phyloP scores from a whole-genome alignment of 2,329 filamentous ascomycete genomes.

The Fusarium sp. region DNA sequence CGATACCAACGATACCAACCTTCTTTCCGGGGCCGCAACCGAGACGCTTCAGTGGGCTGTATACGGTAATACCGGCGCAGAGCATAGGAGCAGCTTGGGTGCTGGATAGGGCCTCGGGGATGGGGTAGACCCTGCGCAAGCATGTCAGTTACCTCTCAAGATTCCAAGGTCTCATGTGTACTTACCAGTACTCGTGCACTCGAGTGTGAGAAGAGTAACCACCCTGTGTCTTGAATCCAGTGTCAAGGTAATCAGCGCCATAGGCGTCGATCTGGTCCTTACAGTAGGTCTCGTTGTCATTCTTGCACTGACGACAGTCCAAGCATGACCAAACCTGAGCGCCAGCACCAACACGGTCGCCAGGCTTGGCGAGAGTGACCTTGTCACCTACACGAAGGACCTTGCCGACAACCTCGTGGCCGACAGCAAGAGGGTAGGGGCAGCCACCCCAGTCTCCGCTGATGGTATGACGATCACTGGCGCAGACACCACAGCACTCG shows the following conservation, averaged over 20 bases:
- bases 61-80: slow-evolving; percentile 86
- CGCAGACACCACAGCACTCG: slow-evolving; percentile 81
- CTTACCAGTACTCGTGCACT: slow-evolving; percentile 59
- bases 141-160: slow-evolving; percentile 12
- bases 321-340: slow-evolving; percentile 69
- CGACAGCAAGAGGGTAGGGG: slow-evolving; percentile 73
- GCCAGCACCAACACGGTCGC: slow-evolving; percentile 70
- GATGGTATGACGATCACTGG: slow-evolving; percentile 78
- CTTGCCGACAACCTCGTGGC: slow-evolving; percentile 79
- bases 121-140: slow-evolving; percentile 70
- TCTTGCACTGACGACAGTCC: slow-evolving; percentile 56
- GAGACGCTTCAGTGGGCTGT: slow-evolving; percentile 80
- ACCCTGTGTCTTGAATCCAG: slow-evolving; percentile 69
- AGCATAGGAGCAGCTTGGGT: slow-evolving; percentile 81
- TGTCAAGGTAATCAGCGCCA: slow-evolving; percentile 62
- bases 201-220: slow-evolving; percentile 59
- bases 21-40: slow-evolving; percentile 83
- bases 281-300: slow-evolving; percentile 58
- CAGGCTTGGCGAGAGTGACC: slow-evolving; percentile 62
- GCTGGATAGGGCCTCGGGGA: slow-evolving; percentile 76
- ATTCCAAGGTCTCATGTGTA: slow-evolving; percentile 37
- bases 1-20: slow-evolving; percentile 79
- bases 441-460: slow-evolving; percentile 75
- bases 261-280: slow-evolving; percentile 61
- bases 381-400: slow-evolving; percentile 72